Percentiles rank a stretch among this genome's conserved stretches.
phyloP scores from a whole-genome alignment of 306 rosid genomes.

The Quercus engelmannii region DNA sequence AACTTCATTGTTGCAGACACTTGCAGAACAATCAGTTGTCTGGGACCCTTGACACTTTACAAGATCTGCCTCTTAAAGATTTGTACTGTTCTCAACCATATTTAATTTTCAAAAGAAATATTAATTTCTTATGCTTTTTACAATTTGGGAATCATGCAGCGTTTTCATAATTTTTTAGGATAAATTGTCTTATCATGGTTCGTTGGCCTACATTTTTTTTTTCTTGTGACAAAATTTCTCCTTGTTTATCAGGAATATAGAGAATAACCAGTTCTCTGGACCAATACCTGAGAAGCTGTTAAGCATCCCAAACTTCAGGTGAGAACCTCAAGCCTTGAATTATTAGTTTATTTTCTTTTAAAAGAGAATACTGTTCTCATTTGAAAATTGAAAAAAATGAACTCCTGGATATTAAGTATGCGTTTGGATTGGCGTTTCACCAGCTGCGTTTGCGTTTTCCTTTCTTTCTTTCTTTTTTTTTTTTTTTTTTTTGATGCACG shows the following conservation, averaged over 20 bases:
- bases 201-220: neutral
- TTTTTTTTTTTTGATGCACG: too few species aligned
- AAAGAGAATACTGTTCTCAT: slow-evolving; percentile 13
- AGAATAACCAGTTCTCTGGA: slow-evolving; percentile 75
- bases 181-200: neutral
- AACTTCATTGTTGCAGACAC: slow-evolving; percentile 54
- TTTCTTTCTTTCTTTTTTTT: too few species aligned
- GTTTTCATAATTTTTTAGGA: slow-evolving; percentile 6
- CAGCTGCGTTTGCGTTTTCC: too few species aligned
- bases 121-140: slow-evolving; percentile 20
- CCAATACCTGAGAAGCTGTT: slow-evolving; percentile 78
- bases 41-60: slow-evolving; percentile 71
- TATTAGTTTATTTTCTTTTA: slow-evolving; percentile 19
- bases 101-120: slow-evolving; percentile 14
- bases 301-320: slow-evolving; percentile 69
- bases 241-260: slow-evolving; percentile 72
- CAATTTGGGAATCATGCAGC: neutral
- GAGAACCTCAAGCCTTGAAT: slow-evolving; percentile 12
- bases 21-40: slow-evolving; percentile 79
- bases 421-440: too few species aligned
- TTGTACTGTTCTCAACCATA: slow-evolving; percentile 59
- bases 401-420: neutral
- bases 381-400: slow-evolving; percentile 16
- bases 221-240: neutral
- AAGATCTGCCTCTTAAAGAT: slow-evolving; percentile 70